Evolutionary conservation across 768 basidiomycete species (phyloP).

Genomic region (Podaxis carcinomalis): DNA sequence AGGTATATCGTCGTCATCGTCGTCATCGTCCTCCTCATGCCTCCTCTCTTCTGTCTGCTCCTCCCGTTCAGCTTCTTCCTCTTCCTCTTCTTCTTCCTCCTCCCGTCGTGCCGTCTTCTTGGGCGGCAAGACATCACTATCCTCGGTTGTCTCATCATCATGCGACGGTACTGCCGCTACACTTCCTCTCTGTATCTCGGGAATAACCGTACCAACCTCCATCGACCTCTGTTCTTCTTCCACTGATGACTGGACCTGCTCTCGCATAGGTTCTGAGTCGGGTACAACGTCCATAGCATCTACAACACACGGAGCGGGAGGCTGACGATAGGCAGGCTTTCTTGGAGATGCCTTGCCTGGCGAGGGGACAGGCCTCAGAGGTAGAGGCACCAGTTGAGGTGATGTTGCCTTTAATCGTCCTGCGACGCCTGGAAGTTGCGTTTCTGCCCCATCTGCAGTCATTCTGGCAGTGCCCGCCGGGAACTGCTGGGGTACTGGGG

Average conservation of each 20-base stretch:
- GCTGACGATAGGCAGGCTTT: conserved; percentile 2
- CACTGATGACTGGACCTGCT: conserved; percentile 15
- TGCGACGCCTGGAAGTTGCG: conserved; percentile 18
- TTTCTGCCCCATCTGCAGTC: conserved; percentile 17
- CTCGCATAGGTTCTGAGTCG: conserved; percentile 55
- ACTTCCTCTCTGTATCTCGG: neutral
- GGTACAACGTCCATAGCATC: conserved; percentile 50
- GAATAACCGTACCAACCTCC: neutral
- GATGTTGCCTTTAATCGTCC: neutral
- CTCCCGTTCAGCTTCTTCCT: conserved; percentile 9
- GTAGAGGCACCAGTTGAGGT: conserved; percentile 2
- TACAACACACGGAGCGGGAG: conserved; percentile 2
- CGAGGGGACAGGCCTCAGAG: neutral
- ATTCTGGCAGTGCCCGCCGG: conserved; percentile 7
- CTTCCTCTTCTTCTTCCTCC: conserved; percentile 21
- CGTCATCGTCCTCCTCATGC: neutral
- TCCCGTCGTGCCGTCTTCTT: neutral
- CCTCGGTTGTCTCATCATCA: conserved; percentile 3
- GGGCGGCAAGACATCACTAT: conserved; percentile 8
- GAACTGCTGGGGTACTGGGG: conserved; percentile 15
- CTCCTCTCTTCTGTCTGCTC: neutral
- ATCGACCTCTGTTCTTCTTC: neutral
- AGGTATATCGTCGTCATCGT: conserved; percentile 14
- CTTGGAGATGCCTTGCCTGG: neutral
- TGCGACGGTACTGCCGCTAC: neutral